phyloP scores from a whole-genome alignment of 352 stramenopile species.

The Globisporangium solare region DNA sequence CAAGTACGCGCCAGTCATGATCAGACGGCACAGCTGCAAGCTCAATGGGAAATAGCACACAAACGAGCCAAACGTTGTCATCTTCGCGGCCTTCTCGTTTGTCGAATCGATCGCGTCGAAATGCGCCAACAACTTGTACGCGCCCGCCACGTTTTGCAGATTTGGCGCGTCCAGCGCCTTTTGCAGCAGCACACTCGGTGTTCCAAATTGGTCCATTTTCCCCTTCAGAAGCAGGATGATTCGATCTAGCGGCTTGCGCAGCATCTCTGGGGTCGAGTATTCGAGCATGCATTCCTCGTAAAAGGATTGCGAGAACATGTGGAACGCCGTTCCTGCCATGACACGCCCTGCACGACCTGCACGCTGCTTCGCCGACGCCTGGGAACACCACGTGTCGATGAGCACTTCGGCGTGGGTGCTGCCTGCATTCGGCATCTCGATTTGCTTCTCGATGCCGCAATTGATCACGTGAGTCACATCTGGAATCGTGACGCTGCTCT shows the following conservation, averaged over 20 bases:
- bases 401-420: constrained; percentile 70
- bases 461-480: constrained; percentile 90
- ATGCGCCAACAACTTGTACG: constrained; percentile 68
- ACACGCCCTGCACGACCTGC: constrained; percentile 90
- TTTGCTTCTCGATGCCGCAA: constrained; percentile 81
- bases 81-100: constrained; percentile 45
- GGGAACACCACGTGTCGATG: constrained; percentile 91
- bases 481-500: constrained; percentile 96
- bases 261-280: constrained; percentile 76
- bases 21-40: constrained; percentile 64
- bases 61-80: constrained; percentile 77
- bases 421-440: constrained; percentile 70
- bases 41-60: constrained; percentile 75
- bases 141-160: constrained; percentile 61
- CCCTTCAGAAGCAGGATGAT: constrained; percentile 78
- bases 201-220: constrained; percentile 63
- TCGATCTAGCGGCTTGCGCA: constrained; percentile 78
- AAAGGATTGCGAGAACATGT: constrained; percentile 83
- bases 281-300: constrained; percentile 62
- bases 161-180: constrained; percentile 69
- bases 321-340: constrained; percentile 88
- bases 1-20: constrained; percentile 60
- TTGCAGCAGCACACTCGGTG: constrained; percentile 57
- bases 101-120: constrained; percentile 66
- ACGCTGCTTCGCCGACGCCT: constrained; percentile 85